These are phyloP conservation scores for Jackrogersella minutella DNA, from an alignment of 495 filamentous ascomycete species.

Conservation along the genomic window DNA sequence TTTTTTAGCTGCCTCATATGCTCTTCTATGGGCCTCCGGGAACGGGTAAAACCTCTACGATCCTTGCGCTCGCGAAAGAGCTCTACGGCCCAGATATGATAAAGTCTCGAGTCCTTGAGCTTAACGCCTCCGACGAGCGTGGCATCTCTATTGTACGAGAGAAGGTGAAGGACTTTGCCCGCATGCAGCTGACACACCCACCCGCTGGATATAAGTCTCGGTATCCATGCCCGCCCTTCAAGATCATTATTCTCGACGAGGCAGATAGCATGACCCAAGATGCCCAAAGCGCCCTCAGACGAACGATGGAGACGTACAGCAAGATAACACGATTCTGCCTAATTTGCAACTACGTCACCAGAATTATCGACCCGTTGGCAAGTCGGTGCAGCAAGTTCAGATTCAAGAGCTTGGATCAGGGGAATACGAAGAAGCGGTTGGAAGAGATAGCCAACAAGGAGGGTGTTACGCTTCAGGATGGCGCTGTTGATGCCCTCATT, in stretches of 20 bases:
- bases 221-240: conserved; percentile 97
- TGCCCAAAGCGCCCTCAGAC: conserved; percentile 87
- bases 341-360: conserved; percentile 97
- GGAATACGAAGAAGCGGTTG: conserved; percentile 75
- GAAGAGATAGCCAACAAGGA: conserved; percentile 83
- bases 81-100: conserved; percentile 96
- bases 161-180: conserved; percentile 97
- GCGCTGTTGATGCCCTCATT: conserved; percentile 83
- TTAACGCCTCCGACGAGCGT: conserved; percentile 98
- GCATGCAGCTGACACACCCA: conserved; percentile 88
- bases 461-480: conserved; percentile 74
- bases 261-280: conserved; percentile 99
- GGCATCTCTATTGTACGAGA: conserved; percentile 97
- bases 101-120: conserved; percentile 91
- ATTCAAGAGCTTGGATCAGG: conserved; percentile 93
- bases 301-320: conserved; percentile 98
- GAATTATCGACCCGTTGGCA: conserved; percentile 96
- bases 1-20: conserved; percentile 90
- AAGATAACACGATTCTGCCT: conserved; percentile 97
- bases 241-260: conserved; percentile 97
- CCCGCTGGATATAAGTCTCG: conserved; percentile 70
- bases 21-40: conserved; percentile 98
- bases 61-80: conserved; percentile 93
- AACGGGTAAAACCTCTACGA: conserved; percentile 98
- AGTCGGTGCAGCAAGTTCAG: conserved; percentile 95